phyloP scores from a whole-genome alignment of 1,139 yeast genomes.

The Pneumocystis wakefieldiae region DNA sequence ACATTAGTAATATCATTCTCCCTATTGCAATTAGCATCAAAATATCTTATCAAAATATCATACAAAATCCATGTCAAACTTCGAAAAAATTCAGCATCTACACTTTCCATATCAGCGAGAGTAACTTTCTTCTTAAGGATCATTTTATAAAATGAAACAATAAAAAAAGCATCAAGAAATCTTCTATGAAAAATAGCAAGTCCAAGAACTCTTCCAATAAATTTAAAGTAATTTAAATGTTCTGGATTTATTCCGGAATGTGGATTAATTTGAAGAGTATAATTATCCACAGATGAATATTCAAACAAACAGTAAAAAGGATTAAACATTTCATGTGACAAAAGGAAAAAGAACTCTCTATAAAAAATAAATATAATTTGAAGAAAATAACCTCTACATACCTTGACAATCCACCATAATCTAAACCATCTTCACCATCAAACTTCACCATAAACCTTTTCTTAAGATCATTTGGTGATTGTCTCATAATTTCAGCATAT shows the following conservation, averaged over 20 bases:
- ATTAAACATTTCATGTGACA: slow-evolving; percentile 96
- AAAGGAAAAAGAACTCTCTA: slow-evolving; percentile 86
- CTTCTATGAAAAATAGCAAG: slow-evolving; percentile 96
- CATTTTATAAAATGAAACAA: slow-evolving; percentile 96
- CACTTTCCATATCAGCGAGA: slow-evolving; percentile 96
- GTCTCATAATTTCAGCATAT: slow-evolving; percentile 96
- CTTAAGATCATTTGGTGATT: slow-evolving; percentile 93
- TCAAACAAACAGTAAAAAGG: slow-evolving; percentile 95
- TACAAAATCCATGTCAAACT: slow-evolving; percentile 52
- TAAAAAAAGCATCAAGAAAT: slow-evolving; percentile 93
- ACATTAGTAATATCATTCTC: slow-evolving; percentile 78
- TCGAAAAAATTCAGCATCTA: slow-evolving; percentile 89
- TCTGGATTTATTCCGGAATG: slow-evolving; percentile 97
- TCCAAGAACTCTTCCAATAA: slow-evolving; percentile 96
- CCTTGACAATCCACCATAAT: slow-evolving; percentile 90
- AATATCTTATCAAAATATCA: background rate
- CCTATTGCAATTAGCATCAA: slow-evolving; percentile 34
- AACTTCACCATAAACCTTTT: slow-evolving; percentile 94
- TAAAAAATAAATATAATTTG: background rate
- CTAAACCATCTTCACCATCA: slow-evolving; percentile 98
- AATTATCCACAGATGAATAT: slow-evolving; percentile 94
- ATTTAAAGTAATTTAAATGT: slow-evolving; percentile 92
- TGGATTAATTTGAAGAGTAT: slow-evolving; percentile 93
- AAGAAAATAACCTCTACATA: background rate
- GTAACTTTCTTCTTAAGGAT: slow-evolving; percentile 90